These are phyloP conservation scores for Podaxis sp. DNA, from an alignment of 768 basidiomycete species.

Conservation along the genomic window DNA sequence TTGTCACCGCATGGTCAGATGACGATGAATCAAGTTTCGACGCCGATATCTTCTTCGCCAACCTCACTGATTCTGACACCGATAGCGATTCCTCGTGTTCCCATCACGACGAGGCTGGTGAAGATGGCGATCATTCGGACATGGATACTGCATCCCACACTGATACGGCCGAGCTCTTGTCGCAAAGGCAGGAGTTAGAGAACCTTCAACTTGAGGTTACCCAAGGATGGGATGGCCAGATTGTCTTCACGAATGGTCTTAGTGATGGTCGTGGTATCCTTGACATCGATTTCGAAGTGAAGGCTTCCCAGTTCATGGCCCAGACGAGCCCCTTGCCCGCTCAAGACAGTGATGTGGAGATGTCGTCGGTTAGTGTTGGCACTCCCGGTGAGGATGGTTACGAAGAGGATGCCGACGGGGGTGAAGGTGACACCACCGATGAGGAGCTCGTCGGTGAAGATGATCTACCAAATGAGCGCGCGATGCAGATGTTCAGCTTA, in stretches of 20 bases:
- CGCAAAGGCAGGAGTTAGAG: slow-evolving; percentile 30
- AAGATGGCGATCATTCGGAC: slow-evolving; percentile 43
- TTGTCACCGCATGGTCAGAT: slow-evolving; percentile 77
- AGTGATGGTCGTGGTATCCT: slow-evolving; percentile 57
- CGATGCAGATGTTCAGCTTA: slow-evolving; percentile 70
- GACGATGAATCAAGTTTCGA: slow-evolving; percentile 80
- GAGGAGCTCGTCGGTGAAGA: slow-evolving; percentile 80
- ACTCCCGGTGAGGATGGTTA: slow-evolving; percentile 46
- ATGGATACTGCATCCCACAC: slow-evolving; percentile 31
- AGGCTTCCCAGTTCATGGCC: slow-evolving; percentile 49
- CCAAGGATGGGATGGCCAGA: slow-evolving; percentile 74
- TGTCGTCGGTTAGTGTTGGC: slow-evolving; percentile 32
- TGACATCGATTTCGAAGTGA: slow-evolving; percentile 72
- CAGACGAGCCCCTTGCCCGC: slow-evolving; percentile 49
- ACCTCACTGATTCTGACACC: slow-evolving; percentile 39
- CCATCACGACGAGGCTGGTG: slow-evolving; percentile 28
- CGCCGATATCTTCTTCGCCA: slow-evolving; percentile 82
- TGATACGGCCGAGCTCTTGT: slow-evolving; percentile 29
- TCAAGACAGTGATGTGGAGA: slow-evolving; percentile 49
- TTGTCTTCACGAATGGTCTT: slow-evolving; percentile 68
- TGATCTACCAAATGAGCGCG: slow-evolving; percentile 72
- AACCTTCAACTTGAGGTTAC: slow-evolving; percentile 65
- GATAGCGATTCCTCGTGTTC: slow-evolving; percentile 16
- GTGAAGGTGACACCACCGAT: slow-evolving; percentile 78
- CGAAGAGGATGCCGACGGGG: slow-evolving; percentile 48